Evolutionary conservation across 352 stramenopile species (phyloP), one percentile per base, ranked within the genome.

Genomic region (Pilasporangium apinafurcum): DNA sequence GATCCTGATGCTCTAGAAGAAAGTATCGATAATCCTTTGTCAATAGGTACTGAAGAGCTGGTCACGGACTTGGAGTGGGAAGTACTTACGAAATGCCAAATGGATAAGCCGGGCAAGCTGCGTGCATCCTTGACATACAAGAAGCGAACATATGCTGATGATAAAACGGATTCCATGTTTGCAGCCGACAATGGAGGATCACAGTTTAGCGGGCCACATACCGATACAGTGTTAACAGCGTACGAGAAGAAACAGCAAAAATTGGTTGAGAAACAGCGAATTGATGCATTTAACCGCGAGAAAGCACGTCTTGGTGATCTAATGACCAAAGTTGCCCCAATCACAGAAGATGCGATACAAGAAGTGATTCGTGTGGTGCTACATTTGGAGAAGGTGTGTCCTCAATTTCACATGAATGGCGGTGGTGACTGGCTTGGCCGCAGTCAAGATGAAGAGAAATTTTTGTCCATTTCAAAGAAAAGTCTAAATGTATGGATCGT

Each of bases 401-500:
- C 79, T 17, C 82, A 94, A 53, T 88, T 85, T 42, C 59, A 74
- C n/a, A 50, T 92, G 26, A 86, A 86, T 45, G 79, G 86, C 30
- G 70, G 63, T 2, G 58, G 55, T 9, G 64, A 82, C 18, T 45
- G 62, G 12, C 36, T 70, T 25, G 16, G 48, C 8, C 14, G 42
- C 4, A 28, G 36, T 29, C 8, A 30, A 16, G 7, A 57, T 56
- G 22, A 22, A 44, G 8, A 32, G 33, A 13, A 35, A 13, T n/a
- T 42, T 24, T 33, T 30, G 9, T 13, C 50, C 17, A 9, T 36
- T 1, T 44, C 56, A 1, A 65, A 36, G 27, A 45, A 50, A 8
- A 83, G 68, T 28, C 53, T 67, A 18, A 97, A 97, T 51, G 69
- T 97, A 20, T 97, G 91, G 90, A 97, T 97, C 54, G 87, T 96